A percentile compares a stretch with the other conserved stretches of the same genome.
Conservation (phyloP, 169 alveolate genomes). For the Plasmodium falciparum region DNA sequence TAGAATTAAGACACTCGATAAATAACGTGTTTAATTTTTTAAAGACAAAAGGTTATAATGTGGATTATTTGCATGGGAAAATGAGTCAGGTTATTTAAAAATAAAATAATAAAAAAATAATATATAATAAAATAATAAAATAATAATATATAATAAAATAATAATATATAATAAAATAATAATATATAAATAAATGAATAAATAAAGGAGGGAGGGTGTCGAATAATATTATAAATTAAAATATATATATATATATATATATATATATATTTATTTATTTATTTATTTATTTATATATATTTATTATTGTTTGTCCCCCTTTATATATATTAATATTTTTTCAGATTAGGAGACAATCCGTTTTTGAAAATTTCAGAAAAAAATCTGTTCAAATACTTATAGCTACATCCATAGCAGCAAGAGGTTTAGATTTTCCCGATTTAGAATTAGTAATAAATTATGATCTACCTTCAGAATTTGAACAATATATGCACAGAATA, state of each 20-base stretch:
- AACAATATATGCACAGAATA: constrained; percentile 99
- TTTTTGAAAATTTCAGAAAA: constrained; percentile 30
- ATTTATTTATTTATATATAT: background rate
- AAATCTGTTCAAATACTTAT: constrained; percentile 90
- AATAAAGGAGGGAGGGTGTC: no score
- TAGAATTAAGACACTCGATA: constrained; percentile 41
- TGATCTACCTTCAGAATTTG: constrained; percentile 98
- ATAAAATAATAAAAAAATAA: no score
- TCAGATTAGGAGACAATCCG: constrained; percentile 37
- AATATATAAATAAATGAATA: no score
- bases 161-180: no score
- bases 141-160: no score
- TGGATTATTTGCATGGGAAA: constrained; percentile 47
- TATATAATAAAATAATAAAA: no score
- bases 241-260: background rate
- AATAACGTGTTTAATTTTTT: constrained; percentile 25
- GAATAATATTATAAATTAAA: no score
- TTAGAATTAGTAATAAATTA: constrained; percentile 96
- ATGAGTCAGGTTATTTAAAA: constrained; percentile 34
- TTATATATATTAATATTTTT: background rate
- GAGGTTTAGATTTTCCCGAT: constrained; percentile 98
- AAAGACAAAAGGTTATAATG: constrained; percentile 47
- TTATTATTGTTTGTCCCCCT: background rate
- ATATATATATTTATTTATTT: background rate
- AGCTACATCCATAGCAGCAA: constrained; percentile 98